Conservation (phyloP, 2,329 filamentous ascomycete species). For the Calonectria crousiana region DNA sequence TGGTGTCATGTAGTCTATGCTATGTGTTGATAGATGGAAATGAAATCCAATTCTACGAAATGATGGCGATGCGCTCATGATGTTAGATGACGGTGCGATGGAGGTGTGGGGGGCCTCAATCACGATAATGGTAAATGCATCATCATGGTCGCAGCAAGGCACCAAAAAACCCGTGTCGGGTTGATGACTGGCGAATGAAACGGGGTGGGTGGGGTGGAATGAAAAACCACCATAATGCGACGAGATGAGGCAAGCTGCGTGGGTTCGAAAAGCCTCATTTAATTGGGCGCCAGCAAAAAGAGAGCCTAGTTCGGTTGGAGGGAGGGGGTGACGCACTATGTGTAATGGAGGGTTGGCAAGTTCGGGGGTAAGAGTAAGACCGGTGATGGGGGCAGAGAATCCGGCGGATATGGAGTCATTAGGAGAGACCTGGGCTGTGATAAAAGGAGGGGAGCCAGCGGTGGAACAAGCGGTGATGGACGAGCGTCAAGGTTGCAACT, state of each 20-base stretch:
- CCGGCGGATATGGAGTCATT: conserved; percentile 18
- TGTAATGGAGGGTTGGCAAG: conserved; percentile 17
- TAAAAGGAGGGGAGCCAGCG: conserved; percentile 8
- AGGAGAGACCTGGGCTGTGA: conserved; percentile 18
- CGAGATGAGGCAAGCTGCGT: conserved; percentile 27
- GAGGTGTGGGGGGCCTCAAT: conserved; percentile 11
- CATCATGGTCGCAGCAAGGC: conserved; percentile 17
- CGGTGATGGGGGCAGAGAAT: not conserved
- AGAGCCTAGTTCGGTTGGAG: conserved; percentile 18
- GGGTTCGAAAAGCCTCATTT: conserved; percentile 37
- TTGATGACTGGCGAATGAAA: conserved; percentile 34
- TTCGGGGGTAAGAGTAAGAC: conserved; percentile 9
- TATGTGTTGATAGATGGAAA: conserved; percentile 43
- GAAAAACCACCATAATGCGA: conserved; percentile 38
- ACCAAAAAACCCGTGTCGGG: not conserved
- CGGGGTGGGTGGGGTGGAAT: conserved; percentile 30
- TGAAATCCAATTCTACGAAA: conserved; percentile 30
- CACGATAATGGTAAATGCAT: conserved; percentile 23
- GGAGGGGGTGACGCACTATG: conserved; percentile 19
- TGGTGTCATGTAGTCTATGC: conserved; percentile 36
- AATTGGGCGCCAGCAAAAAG: conserved; percentile 16
- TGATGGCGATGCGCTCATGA: conserved; percentile 19
- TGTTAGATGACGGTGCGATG: conserved; percentile 20
- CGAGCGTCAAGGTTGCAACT: conserved; percentile 21
- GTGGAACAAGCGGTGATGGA: not conserved